Base-by-base conservation (phyloP, 2,329 filamentous ascomycete species). In the Pseudofabraea citricarpa region DNA sequence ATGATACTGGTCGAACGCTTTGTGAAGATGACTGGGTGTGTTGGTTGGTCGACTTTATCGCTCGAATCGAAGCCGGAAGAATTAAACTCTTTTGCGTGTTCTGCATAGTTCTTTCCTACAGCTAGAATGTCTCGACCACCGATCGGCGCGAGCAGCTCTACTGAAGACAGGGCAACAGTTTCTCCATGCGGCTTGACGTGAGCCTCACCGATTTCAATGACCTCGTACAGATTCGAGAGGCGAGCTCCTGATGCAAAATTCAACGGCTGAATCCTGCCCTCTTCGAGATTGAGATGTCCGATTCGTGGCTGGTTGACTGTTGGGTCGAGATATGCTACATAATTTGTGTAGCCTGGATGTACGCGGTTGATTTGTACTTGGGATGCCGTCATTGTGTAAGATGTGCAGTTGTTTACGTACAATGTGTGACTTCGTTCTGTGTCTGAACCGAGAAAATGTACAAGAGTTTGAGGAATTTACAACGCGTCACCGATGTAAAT, bases 61-160 rank as follows among this genome's bases (percentile, higher is more conserved):
- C 67, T 74, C 43, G 66, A 68, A 54, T 79, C 76, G 50, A 70
- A 79, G 0, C 75, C 75, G 2, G 70, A 74, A 9, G 59, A 64
- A 51, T 79, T 75, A 60, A 80, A 79, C 47, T 79, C 75, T 41
- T 69, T 72, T 1, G 75, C 75, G 53, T 80, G 75, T 31, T 75
- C 74, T 23, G 64, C 61, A 50, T 79, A 80, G 50, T 79, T 79
- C 54, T 79, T 77, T 21, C 75, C 73, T 2, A 79, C 72, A 36
- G 72, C 68, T 2, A 79, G 64, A n/a, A 79, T 60, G 54, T 79
- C 74, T 20, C 74, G 64, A 6, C 66, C 67, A 16, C 58, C 61
- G 32, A 77, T 64, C 0, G 72, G 70, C 3, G 74, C 62, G 0
- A 75, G 62, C 1, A 76, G 53, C 44, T 64, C 66, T 18, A 72